phyloP scores from a whole-genome alignment of 1,284 basidiomycete species.

The Trichosporon ovoides region DNA sequence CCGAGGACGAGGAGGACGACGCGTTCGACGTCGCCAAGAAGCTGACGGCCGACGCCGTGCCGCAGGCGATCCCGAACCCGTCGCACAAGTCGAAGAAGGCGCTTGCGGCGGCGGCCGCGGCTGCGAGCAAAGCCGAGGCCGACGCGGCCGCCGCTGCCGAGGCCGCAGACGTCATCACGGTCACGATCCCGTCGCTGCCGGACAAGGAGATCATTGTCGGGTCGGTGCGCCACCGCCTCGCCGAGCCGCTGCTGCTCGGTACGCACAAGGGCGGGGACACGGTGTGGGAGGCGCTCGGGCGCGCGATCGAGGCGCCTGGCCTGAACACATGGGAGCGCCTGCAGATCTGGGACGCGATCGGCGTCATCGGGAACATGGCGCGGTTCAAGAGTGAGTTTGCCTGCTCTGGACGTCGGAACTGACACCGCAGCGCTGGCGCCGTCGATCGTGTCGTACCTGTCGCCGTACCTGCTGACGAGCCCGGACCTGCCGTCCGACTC shows the following conservation, averaged over 20 bases:
- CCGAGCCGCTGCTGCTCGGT: constrained; percentile 70
- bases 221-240: constrained; percentile 80
- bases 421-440: constrained; percentile 46
- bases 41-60: constrained; percentile 36
- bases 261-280: constrained; percentile 54
- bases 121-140: constrained; percentile 55
- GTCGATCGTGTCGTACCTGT: constrained; percentile 69
- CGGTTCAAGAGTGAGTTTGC: constrained; percentile 64
- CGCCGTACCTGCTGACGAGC: constrained; percentile 62
- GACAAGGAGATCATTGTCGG: constrained; percentile 71
- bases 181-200: constrained; percentile 62
- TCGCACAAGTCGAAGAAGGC: constrained; percentile 51
- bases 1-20: constrained; percentile 64
- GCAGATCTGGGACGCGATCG: constrained; percentile 71
- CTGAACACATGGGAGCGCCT: constrained; percentile 55
- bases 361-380: constrained; percentile 75
- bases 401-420: background rate
- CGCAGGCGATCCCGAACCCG: constrained; percentile 17
- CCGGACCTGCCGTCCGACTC: constrained; percentile 52
- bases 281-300: constrained; percentile 45
- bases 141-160: constrained; percentile 52
- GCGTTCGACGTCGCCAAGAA: constrained; percentile 57
- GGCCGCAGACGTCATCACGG: constrained; percentile 31
- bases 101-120: constrained; percentile 59
- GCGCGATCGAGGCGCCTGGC: constrained; percentile 33